A percentile compares a stretch with the other conserved stretches of the same genome.
These are phyloP conservation scores for Aspergillus unguis DNA, from an alignment of 2,329 filamentous ascomycete species.

Conservation along the genomic window DNA sequence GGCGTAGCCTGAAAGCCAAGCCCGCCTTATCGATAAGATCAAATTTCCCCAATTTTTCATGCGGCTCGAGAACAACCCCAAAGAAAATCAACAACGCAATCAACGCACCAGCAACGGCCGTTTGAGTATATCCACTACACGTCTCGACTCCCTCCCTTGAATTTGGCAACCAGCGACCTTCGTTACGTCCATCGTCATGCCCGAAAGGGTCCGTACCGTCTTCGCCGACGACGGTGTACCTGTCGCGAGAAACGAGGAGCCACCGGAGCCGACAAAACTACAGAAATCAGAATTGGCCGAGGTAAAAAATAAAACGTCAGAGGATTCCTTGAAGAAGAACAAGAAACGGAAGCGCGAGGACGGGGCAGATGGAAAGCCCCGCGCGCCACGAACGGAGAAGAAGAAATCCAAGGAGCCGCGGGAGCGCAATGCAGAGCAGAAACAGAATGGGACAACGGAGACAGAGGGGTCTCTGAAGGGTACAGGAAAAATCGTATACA, in stretches of 20 bases:
- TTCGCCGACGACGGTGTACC: conserved; percentile 36
- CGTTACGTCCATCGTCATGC: conserved; percentile 28
- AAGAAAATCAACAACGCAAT: conserved; percentile 1
- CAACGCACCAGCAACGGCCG: neutral
- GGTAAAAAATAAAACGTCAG: conserved; percentile 10
- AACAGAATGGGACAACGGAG: neutral
- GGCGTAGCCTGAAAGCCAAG: conserved; percentile 14
- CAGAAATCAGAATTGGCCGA: conserved; percentile 7
- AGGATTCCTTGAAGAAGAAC: conserved; percentile 14
- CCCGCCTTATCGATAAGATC: conserved; percentile 29
- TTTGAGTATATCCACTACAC: neutral
- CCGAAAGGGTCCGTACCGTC: conserved; percentile 40
- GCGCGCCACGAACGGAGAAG: neutral
- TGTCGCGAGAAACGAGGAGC: conserved; percentile 10
- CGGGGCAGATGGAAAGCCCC: neutral
- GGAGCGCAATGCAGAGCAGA: neutral
- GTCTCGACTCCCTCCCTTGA: neutral
- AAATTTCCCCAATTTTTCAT: conserved; percentile 21
- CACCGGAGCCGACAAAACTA: neutral
- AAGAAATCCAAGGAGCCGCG: neutral
- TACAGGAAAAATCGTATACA: neutral
- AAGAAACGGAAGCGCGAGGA: conserved; percentile 15
- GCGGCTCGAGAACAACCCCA: conserved; percentile 5
- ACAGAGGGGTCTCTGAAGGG: conserved; percentile 8
- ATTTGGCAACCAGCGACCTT: conserved; percentile 5